A percentile compares a stretch with the other conserved stretches of the same genome.
Evolutionary conservation across 2,329 filamentous ascomycete species (phyloP).

Genomic region (Cercospora sojina): DNA sequence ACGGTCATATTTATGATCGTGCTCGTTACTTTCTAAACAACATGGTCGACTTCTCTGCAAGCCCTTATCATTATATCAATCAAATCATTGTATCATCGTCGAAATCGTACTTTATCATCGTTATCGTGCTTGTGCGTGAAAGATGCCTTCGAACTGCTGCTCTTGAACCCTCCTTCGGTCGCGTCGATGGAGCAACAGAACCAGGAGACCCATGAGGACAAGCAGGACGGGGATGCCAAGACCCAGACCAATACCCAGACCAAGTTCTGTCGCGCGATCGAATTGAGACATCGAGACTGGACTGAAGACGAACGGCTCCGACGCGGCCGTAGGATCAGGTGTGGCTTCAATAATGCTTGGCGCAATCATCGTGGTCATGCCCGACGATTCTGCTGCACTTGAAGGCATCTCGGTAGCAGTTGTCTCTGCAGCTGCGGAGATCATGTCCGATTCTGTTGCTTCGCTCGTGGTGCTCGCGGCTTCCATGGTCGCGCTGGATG

Average conservation of each 20-base stretch:
- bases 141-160: conserved; percentile 5
- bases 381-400: conserved; percentile 2
- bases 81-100: conserved; percentile 4
- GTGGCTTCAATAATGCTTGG: background rate
- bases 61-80: conserved; percentile 3
- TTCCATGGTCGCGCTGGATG: background rate
- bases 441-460: background rate
- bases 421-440: background rate
- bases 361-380: background rate
- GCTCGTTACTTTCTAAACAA: conserved; percentile 7
- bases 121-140: conserved; percentile 1
- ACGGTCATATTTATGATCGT: background rate
- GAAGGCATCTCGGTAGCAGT: background rate
- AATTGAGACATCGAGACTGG: background rate
- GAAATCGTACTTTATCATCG: conserved; percentile 4
- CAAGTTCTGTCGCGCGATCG: conserved; percentile 9
- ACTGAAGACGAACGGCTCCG: conserved; percentile 9
- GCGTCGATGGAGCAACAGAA: conserved; percentile 1
- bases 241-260: conserved; percentile 14
- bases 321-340: conserved; percentile 3
- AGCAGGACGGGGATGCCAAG: conserved; percentile 8
- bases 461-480: background rate
- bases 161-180: conserved; percentile 6
- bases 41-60: background rate
- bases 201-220: conserved; percentile 2